These are phyloP conservation scores for Schrenkiella parvula DNA, from an alignment of 345 rosid species.

Conservation along the genomic window DNA sequence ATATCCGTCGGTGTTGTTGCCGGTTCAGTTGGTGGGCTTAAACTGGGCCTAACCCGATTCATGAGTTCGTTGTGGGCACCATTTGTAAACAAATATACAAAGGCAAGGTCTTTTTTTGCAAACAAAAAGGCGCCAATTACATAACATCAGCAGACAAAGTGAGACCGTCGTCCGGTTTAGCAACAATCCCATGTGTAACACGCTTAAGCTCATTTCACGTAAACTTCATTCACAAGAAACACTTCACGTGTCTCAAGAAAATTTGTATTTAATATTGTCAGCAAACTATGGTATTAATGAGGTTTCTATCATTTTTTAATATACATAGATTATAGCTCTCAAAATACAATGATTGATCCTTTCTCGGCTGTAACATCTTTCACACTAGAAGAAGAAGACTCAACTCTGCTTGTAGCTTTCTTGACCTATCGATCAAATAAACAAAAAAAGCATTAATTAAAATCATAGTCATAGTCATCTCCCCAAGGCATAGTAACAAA, in stretches of 20 bases:
- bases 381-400: constrained; percentile 14
- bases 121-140: background rate
- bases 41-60: background rate
- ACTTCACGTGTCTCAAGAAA: background rate
- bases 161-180: background rate
- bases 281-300: background rate
- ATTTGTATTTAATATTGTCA: background rate
- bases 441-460: background rate
- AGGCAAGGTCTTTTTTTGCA: background rate
- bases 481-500: background rate
- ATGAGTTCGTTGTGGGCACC: background rate
- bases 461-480: background rate
- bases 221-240: background rate
- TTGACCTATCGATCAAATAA: constrained; percentile 23
- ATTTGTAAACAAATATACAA: background rate
- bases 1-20: constrained; percentile 12
- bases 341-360: background rate
- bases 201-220: background rate
- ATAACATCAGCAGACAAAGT: background rate
- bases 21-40: background rate
- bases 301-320: background rate
- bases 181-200: background rate
- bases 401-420: constrained; percentile 37
- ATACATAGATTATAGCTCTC: background rate
- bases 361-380: background rate